Conservation (phyloP, 2,329 filamentous ascomycete species). For the Sporothrix pseudoabietina region DNA sequence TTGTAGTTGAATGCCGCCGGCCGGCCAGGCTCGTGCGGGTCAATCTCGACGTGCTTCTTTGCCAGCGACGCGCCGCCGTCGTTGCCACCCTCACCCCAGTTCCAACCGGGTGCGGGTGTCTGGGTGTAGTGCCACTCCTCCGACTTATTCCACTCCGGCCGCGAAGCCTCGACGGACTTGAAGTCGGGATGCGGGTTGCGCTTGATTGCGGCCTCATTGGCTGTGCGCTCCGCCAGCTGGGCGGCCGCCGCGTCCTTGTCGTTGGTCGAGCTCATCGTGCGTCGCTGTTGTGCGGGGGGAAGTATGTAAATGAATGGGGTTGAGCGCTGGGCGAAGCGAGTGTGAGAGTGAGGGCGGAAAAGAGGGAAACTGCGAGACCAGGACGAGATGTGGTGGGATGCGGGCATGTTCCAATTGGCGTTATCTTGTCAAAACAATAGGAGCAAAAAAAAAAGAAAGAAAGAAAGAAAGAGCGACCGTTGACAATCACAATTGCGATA, state of each 20-base stretch:
- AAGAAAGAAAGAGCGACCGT: constrained; percentile 13
- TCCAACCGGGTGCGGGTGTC: constrained; percentile 67
- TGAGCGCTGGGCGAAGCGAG: background rate
- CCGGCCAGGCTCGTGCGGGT: constrained; percentile 74
- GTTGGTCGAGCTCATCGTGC: constrained; percentile 13
- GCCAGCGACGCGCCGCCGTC: constrained; percentile 38
- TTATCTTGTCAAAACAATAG: background rate
- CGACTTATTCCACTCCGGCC: constrained; percentile 56
- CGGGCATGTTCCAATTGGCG: background rate
- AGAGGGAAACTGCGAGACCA: background rate
- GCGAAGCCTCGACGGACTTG: constrained; percentile 67
- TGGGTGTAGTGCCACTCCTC: constrained; percentile 60
- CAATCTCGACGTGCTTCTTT: constrained; percentile 71
- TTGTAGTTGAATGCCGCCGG: constrained; percentile 81
- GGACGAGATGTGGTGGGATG: background rate
- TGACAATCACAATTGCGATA: background rate
- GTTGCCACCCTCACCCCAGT: constrained; percentile 67
- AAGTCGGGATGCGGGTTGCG: constrained; percentile 76
- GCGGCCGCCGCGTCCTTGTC: constrained; percentile 7
- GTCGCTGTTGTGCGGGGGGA: background rate
- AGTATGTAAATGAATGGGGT: background rate
- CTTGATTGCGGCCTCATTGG: constrained; percentile 44
- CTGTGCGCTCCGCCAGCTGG: constrained; percentile 25
- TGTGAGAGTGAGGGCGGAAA: constrained; percentile 5
- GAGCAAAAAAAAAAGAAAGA: background rate